A percentile compares a stretch with the other conserved stretches of the same genome.
Conservation (phyloP, 768 basidiomycete genomes). For the Pulveroboletus frians region DNA sequence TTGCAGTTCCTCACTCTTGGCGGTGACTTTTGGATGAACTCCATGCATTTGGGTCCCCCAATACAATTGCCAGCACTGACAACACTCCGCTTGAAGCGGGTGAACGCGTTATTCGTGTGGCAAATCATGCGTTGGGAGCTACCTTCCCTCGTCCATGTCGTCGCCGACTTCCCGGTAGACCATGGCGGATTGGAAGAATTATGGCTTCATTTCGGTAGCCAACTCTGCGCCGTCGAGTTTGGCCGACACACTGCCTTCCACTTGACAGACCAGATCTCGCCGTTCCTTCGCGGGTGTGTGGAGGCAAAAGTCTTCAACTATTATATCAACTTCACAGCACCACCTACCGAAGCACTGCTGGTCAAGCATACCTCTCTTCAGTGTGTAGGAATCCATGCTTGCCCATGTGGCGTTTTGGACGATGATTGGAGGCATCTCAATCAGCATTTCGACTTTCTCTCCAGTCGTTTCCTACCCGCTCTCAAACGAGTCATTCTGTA, state of each 20-base stretch:
- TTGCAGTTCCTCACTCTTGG: slow-evolving; percentile 55
- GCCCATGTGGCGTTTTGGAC: slow-evolving; percentile 39
- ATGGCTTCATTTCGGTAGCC: slow-evolving; percentile 47
- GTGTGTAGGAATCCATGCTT: slow-evolving; percentile 49
- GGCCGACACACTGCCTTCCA: slow-evolving; percentile 54
- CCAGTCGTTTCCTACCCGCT: slow-evolving; percentile 38
- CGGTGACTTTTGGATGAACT: slow-evolving; percentile 35
- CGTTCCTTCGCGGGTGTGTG: slow-evolving; percentile 43
- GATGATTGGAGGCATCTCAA: slow-evolving; percentile 30
- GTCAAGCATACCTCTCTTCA: slow-evolving; percentile 33
- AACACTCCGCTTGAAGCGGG: slow-evolving; percentile 48
- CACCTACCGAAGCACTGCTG: slow-evolving; percentile 15
- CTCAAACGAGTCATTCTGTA: slow-evolving; percentile 44
- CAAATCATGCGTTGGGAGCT: slow-evolving; percentile 47
- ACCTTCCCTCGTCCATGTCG: slow-evolving; percentile 47
- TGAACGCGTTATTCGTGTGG: slow-evolving; percentile 48
- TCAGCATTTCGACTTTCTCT: slow-evolving; percentile 44
- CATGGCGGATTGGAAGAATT: slow-evolving; percentile 38
- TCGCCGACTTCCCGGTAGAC: slow-evolving; percentile 44
- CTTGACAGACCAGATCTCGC: slow-evolving; percentile 41
- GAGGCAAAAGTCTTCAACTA: slow-evolving; percentile 51
- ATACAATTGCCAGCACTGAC: slow-evolving; percentile 43
- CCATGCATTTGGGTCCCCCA: slow-evolving; percentile 14
- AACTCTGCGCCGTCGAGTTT: slow-evolving; percentile 52
- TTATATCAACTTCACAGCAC: slow-evolving; percentile 45